phyloP scores from a whole-genome alignment of 2,329 filamentous ascomycete genomes.

The Ascochyta koolunga region DNA sequence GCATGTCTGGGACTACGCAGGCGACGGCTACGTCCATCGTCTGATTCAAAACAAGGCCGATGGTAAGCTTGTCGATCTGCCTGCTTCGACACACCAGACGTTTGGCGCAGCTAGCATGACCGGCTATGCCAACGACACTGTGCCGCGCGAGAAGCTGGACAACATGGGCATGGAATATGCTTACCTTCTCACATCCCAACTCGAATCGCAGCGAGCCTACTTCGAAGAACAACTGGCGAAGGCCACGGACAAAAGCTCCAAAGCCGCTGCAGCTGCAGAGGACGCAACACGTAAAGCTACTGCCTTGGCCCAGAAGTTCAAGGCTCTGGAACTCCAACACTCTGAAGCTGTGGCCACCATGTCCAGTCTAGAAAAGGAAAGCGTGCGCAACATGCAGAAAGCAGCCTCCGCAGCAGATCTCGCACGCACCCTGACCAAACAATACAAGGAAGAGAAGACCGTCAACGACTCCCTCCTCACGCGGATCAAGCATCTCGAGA shows the following conservation, averaged over 20 bases:
- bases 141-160: conserved; percentile 73
- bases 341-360: conserved; percentile 62
- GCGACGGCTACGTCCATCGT: conserved; percentile 93
- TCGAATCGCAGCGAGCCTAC: conserved; percentile 90
- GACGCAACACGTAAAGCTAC: conserved; percentile 60
- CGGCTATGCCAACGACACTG: conserved; percentile 64
- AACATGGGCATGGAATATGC: conserved; percentile 94
- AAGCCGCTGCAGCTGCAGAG: conserved; percentile 72
- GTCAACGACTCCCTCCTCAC: conserved; percentile 81
- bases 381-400: conserved; percentile 60
- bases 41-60: conserved; percentile 93
- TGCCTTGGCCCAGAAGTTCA: conserved; percentile 58
- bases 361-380: conserved; percentile 72
- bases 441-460: conserved; percentile 84
- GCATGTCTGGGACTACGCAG: conserved; percentile 97
- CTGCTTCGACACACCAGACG: conserved; percentile 53
- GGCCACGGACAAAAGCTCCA: conserved; percentile 84
- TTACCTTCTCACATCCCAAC: conserved; percentile 87
- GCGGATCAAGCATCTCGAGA: conserved; percentile 74
- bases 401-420: conserved; percentile 76
- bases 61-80: conserved; percentile 90
- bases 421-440: conserved; percentile 74
- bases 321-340: conserved; percentile 61
- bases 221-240: conserved; percentile 92
- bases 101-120: conserved; percentile 48